Conservation (phyloP, 164 flowering plant species). For the Houttuynia cordata region DNA sequence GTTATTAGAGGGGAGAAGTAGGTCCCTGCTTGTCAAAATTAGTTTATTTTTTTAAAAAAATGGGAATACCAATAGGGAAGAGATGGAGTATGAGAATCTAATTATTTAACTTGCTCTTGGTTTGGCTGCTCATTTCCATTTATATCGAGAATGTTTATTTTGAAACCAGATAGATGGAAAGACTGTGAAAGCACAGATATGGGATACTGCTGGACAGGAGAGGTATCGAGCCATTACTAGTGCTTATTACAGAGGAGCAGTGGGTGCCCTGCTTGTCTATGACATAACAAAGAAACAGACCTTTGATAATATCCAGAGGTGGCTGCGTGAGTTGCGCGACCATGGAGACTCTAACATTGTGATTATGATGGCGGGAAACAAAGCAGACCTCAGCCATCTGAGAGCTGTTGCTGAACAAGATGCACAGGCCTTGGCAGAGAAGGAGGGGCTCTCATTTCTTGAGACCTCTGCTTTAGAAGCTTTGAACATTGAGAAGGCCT, state of each 20-base stretch:
- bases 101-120: not conserved
- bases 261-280: constrained; percentile 76
- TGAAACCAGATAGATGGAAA: constrained; percentile 65
- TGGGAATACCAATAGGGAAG: too few relatives aligned
- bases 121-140: not conserved
- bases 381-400: constrained; percentile 60
- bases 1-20: too few relatives aligned
- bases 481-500: constrained; percentile 63
- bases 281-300: constrained; percentile 76
- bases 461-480: constrained; percentile 89
- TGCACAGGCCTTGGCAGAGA: constrained; percentile 59
- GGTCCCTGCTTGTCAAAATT: too few relatives aligned
- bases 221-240: constrained; percentile 86
- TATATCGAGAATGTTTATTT: not conserved
- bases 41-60: too few relatives aligned
- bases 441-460: constrained; percentile 64
- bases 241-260: constrained; percentile 87
- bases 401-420: constrained; percentile 55
- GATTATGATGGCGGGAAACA: constrained; percentile 80
- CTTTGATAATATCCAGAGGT: constrained; percentile 67
- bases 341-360: constrained; percentile 88
- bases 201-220: constrained; percentile 94
- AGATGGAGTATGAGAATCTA: not conserved
- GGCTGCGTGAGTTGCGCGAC: constrained; percentile 77
- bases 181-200: constrained; percentile 85